phyloP scores from a whole-genome alignment of 345 rosid species.

The Eucalyptus melliodora region DNA sequence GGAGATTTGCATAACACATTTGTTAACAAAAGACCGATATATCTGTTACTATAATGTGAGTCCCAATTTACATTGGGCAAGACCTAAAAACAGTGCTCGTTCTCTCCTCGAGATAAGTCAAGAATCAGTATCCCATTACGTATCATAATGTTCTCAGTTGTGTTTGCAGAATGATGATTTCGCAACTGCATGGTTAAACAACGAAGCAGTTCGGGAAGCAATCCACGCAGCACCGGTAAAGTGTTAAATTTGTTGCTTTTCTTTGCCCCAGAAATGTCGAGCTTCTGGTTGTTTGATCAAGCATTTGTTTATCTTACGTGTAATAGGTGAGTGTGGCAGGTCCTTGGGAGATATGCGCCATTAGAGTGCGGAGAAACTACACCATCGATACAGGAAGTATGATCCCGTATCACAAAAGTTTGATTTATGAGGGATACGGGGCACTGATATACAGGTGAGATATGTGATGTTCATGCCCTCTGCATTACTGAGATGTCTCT shows the following conservation, averaged over 20 bases:
- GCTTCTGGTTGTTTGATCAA: not conserved
- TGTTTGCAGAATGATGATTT: constrained; percentile 26
- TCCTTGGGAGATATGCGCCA: not conserved
- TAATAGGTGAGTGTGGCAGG: constrained; percentile 2
- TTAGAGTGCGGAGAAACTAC: not conserved
- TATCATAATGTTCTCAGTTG: not conserved
- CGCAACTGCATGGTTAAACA: constrained; percentile 34
- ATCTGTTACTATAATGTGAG: not conserved
- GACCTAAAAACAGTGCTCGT: not conserved
- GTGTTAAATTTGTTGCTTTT: not conserved
- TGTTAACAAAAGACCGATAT: not conserved
- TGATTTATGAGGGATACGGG: constrained; percentile 17
- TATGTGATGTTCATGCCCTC: not conserved
- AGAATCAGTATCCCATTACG: not conserved
- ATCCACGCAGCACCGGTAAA: constrained; percentile 34
- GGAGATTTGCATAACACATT: not conserved
- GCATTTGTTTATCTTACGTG: not conserved
- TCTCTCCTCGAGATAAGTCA: not conserved
- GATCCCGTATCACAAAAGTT: constrained; percentile 20
- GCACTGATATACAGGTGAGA: constrained; percentile 29
- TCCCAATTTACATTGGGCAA: not conserved
- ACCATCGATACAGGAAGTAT: constrained; percentile 5
- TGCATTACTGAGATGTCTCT: not conserved
- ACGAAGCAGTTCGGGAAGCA: constrained; percentile 29
- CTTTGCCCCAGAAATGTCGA: not conserved